Conservation (phyloP, 371 early-diverging fungal species). For the Mortierella polycephala region DNA sequence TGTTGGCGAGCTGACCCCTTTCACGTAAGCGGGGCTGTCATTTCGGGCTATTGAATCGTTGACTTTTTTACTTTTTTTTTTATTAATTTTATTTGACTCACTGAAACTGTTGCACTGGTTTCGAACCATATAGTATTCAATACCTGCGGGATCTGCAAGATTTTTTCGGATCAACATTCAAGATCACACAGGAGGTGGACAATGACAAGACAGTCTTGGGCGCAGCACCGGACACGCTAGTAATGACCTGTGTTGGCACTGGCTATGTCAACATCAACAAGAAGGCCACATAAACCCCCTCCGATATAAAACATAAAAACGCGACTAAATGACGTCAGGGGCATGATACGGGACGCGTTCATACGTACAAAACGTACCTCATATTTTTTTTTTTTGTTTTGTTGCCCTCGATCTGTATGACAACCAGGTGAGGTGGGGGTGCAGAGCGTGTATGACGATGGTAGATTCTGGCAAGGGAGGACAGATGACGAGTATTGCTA, state of each 20-base stretch:
- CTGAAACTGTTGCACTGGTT: background rate
- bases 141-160: slow-evolving; percentile 88
- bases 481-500: too few relatives aligned
- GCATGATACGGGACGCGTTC: too few relatives aligned
- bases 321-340: too few relatives aligned
- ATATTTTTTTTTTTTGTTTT: too few relatives aligned
- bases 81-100: slow-evolving; percentile 1
- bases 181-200: slow-evolving; percentile 81
- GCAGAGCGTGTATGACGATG: too few relatives aligned
- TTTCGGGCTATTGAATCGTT: background rate
- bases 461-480: too few relatives aligned
- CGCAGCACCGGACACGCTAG: slow-evolving; percentile 68
- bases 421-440: too few relatives aligned
- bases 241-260: slow-evolving; percentile 90
- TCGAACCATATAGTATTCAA: slow-evolving; percentile 69
- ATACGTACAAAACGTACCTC: too few relatives aligned
- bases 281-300: slow-evolving; percentile 70
- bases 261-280: slow-evolving; percentile 92
- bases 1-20: slow-evolving; percentile 84
- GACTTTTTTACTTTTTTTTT: slow-evolving; percentile 25
- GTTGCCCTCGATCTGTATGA: too few relatives aligned
- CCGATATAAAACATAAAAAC: background rate
- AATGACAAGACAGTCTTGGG: slow-evolving; percentile 42
- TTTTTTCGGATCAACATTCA: slow-evolving; percentile 92
- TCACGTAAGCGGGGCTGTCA: slow-evolving; percentile 70